Evolutionary conservation across 768 basidiomycete genomes (phyloP).

Genomic region (Boletellus ananas): DNA sequence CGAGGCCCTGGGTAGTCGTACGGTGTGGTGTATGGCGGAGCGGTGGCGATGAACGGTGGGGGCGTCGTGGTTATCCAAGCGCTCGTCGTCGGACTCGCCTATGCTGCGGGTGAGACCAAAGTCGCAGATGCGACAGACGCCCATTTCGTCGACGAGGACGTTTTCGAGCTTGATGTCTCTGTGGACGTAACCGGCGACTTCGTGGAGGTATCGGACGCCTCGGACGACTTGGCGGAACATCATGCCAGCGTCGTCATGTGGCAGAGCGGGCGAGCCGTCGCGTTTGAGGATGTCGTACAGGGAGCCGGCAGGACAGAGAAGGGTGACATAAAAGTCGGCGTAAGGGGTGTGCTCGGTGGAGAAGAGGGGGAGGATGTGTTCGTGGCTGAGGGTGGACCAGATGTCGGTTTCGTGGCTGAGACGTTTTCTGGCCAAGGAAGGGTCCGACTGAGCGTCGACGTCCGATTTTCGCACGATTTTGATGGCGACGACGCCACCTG

Average conservation of each 20-base stretch:
- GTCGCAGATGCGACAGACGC: conserved; percentile 80
- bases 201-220: conserved; percentile 80
- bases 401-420: conserved; percentile 67
- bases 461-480: conserved; percentile 73
- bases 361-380: conserved; percentile 85
- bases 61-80: conserved; percentile 8
- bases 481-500: conserved; percentile 72
- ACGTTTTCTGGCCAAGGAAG: conserved; percentile 46
- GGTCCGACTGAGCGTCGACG: conserved; percentile 48
- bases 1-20: conserved; percentile 23
- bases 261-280: conserved; percentile 62
- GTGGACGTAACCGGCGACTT: conserved; percentile 74
- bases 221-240: conserved; percentile 85
- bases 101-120: conserved; percentile 78
- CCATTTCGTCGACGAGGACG: conserved; percentile 85
- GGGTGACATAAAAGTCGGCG: conserved; percentile 78
- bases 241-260: conserved; percentile 76
- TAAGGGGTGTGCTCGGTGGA: conserved; percentile 52
- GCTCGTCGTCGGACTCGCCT: conserved; percentile 42
- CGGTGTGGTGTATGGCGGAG: conserved; percentile 26
- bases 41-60: conserved; percentile 21
- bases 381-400: conserved; percentile 77
- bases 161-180: conserved; percentile 98
- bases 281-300: conserved; percentile 79
- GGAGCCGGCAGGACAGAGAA: conserved; percentile 80